Evolutionary conservation across 805 yeast species (phyloP).

Genomic region (Yamadazyma insecticola): DNA sequence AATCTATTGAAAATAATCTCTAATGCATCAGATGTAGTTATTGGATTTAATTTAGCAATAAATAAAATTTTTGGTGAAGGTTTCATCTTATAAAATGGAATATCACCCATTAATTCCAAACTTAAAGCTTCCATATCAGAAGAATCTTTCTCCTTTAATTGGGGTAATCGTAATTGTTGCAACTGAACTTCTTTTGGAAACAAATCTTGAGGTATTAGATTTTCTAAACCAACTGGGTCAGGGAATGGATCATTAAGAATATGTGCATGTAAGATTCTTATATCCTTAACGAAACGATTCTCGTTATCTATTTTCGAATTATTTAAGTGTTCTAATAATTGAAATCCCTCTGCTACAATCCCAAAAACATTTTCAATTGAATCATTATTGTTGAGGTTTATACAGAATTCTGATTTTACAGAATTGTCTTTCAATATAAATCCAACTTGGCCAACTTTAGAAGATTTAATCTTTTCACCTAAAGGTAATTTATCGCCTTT

Average conservation of each 20-base stretch:
- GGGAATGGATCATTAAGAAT: slow-evolving; percentile 53
- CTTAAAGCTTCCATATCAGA: slow-evolving; percentile 55
- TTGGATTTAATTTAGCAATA: slow-evolving; percentile 58
- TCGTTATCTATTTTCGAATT: slow-evolving; percentile 38
- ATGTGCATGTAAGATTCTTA: slow-evolving; percentile 48
- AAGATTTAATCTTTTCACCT: neutral
- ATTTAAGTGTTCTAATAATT: slow-evolving; percentile 39
- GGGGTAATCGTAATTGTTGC: slow-evolving; percentile 6
- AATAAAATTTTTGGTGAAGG: slow-evolving; percentile 63
- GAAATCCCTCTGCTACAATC: slow-evolving; percentile 46
- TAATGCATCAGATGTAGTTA: slow-evolving; percentile 56
- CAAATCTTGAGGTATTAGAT: slow-evolving; percentile 2
- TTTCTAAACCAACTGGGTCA: slow-evolving; percentile 17
- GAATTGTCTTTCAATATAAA: neutral
- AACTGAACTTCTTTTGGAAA: slow-evolving; percentile 11
- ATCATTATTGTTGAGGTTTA: neutral
- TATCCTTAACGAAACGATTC: slow-evolving; percentile 10
- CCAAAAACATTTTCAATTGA: slow-evolving; percentile 41
- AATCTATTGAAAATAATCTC: slow-evolving; percentile 55
- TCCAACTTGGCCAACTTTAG: neutral
- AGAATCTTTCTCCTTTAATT: slow-evolving; percentile 13
- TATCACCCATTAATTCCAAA: slow-evolving; percentile 59
- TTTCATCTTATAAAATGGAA: slow-evolving; percentile 51
- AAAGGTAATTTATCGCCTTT: no score
- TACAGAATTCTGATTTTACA: neutral